These are phyloP conservation scores for Cenococcum geophilum DNA, from an alignment of 495 filamentous ascomycete species.

Conservation along the genomic window DNA sequence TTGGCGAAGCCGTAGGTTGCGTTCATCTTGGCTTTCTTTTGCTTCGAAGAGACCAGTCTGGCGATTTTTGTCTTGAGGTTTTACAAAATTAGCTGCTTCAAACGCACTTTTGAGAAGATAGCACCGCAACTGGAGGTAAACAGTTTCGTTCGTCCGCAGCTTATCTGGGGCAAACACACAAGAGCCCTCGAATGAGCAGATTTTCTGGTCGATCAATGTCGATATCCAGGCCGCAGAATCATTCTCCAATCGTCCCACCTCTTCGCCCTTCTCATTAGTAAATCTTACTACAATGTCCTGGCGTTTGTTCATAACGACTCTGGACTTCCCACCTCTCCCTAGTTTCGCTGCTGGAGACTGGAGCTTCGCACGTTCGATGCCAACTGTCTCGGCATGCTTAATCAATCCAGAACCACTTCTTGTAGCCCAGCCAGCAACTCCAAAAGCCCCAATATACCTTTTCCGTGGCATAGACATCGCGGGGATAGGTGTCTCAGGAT, in stretches of 20 bases:
- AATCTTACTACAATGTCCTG: constrained; percentile 92
- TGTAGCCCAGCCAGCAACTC: constrained; percentile 89
- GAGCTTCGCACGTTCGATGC: constrained; percentile 79
- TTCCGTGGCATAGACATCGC: constrained; percentile 46
- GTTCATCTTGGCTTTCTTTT: constrained; percentile 81
- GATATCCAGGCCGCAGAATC: constrained; percentile 94
- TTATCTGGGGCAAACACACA: constrained; percentile 88
- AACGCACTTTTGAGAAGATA: constrained; percentile 72
- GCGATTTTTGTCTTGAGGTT: constrained; percentile 61
- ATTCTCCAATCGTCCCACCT: constrained; percentile 82
- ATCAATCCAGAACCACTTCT: constrained; percentile 68
- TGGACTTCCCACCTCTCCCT: constrained; percentile 45
- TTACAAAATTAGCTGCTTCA: constrained; percentile 50
- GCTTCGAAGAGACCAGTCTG: constrained; percentile 67
- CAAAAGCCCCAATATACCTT: constrained; percentile 87
- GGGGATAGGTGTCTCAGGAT: constrained; percentile 11
- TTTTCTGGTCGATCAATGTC: constrained; percentile 81
- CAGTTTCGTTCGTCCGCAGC: constrained; percentile 82
- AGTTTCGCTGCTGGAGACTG: constrained; percentile 50
- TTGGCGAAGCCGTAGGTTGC: constrained; percentile 74
- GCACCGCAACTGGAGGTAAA: constrained; percentile 80
- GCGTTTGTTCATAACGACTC: constrained; percentile 42
- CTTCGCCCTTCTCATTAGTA: constrained; percentile 69
- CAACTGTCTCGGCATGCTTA: constrained; percentile 69
- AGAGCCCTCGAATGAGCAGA: constrained; percentile 78